Conservation (phyloP, 1,284 basidiomycete genomes). For the Pascua guehoae region DNA sequence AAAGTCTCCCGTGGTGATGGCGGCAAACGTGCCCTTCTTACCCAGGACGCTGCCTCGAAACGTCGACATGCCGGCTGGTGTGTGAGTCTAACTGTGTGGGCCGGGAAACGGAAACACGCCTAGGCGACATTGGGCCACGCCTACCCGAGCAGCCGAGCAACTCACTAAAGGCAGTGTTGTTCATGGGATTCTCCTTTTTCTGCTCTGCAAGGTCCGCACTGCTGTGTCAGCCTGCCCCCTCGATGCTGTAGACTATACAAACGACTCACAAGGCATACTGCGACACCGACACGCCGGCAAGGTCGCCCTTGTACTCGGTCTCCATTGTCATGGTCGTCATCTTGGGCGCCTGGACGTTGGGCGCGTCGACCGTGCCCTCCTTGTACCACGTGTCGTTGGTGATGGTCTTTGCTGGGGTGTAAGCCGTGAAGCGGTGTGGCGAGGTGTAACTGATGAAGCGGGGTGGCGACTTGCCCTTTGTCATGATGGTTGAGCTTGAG, state of each 20-base stretch:
- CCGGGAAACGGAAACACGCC: too few relatives aligned
- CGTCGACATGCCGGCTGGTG: background rate
- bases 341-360: background rate
- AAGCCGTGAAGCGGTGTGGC: too few relatives aligned
- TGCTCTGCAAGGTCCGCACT: too few relatives aligned
- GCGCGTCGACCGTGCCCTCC: background rate
- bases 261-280: background rate
- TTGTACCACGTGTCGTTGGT: background rate
- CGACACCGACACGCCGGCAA: background rate
- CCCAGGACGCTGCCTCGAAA: background rate
- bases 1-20: background rate
- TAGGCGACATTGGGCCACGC: too few relatives aligned
- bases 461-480: too few relatives aligned
- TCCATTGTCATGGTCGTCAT: background rate
- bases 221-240: too few relatives aligned
- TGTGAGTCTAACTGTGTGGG: background rate
- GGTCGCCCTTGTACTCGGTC: conserved; percentile 1
- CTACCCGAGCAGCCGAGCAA: too few relatives aligned
- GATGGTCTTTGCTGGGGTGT: background rate
- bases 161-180: background rate
- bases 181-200: background rate
- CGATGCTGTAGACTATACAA: too few relatives aligned
- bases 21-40: background rate
- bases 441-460: background rate
- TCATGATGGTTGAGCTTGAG: too few relatives aligned